Conservation (phyloP, 768 basidiomycete genomes). For the Termitomyces sp. region DNA sequence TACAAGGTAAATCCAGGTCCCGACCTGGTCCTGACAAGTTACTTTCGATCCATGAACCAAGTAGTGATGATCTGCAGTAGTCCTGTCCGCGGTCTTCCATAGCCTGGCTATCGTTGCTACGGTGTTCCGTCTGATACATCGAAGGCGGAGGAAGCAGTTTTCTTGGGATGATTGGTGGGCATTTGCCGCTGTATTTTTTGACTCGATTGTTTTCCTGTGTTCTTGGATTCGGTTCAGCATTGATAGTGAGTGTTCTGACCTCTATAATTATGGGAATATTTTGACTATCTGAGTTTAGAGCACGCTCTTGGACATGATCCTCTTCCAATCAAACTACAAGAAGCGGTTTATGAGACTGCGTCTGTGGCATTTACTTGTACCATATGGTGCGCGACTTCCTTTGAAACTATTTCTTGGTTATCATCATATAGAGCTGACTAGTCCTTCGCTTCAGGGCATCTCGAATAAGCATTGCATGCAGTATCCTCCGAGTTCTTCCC, state of each 20-base stretch:
- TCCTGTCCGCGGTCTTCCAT: constrained; percentile 2
- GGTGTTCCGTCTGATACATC: constrained; percentile 5
- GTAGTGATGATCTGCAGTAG: neutral
- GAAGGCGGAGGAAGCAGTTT: constrained; percentile 8
- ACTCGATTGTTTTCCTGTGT: constrained; percentile 9
- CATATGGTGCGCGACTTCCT: constrained; percentile 13
- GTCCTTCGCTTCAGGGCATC: constrained; percentile 13
- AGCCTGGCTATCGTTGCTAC: constrained; percentile 6
- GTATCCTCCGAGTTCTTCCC: constrained; percentile 15
- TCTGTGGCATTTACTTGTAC: constrained; percentile 14
- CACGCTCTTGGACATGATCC: neutral
- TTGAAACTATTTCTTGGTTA: neutral
- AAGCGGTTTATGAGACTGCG: neutral
- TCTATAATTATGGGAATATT: neutral
- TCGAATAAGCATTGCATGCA: constrained; percentile 19
- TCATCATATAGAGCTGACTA: neutral
- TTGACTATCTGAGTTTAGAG: neutral
- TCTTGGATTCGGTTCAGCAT: constrained; percentile 3
- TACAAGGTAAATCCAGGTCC: neutral
- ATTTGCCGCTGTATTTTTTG: constrained; percentile 7
- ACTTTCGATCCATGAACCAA: neutral
- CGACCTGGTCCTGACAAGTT: neutral
- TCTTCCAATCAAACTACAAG: neutral
- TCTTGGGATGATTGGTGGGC: constrained; percentile 16
- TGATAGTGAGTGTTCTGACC: constrained; percentile 2